Conservation (phyloP, 2,329 filamentous ascomycete genomes). For the Pestalotiopsis sp. region DNA sequence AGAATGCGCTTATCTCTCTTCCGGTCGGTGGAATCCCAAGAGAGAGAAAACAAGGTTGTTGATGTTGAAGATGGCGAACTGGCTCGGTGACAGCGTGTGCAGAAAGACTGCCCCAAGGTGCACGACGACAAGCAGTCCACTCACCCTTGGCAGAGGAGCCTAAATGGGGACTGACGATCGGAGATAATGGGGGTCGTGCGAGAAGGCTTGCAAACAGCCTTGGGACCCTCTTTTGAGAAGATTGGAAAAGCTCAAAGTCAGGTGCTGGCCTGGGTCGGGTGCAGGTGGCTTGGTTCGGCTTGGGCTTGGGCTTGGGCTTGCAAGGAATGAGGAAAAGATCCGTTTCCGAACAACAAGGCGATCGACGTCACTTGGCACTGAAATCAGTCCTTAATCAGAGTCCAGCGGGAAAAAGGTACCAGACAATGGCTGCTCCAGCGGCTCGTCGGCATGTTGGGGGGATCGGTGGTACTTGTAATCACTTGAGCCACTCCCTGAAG, state of each 20-base stretch:
- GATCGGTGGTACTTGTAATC: background rate
- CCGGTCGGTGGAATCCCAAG: background rate
- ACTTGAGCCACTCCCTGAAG: background rate
- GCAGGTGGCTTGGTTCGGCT: too few relatives aligned
- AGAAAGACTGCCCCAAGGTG: background rate
- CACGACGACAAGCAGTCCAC: background rate
- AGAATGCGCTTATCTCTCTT: background rate
- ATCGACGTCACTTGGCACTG: background rate
- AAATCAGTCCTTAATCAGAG: background rate
- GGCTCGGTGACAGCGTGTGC: background rate
- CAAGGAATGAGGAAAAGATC: constrained; percentile 5
- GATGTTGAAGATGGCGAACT: background rate
- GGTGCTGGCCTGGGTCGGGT: background rate
- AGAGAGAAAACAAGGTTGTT: background rate
- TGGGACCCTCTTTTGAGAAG: background rate
- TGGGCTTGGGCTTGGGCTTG: background rate
- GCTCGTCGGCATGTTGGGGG: background rate
- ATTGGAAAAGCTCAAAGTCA: background rate
- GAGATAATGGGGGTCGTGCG: background rate
- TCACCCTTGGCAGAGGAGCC: background rate
- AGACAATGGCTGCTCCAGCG: background rate
- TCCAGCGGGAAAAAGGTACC: background rate
- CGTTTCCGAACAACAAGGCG: background rate
- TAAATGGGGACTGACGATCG: constrained; percentile 2
- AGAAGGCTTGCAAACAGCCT: background rate